Evolutionary conservation across 495 filamentous ascomycete species (phyloP), one percentile per base, ranked within the genome.

Genomic region (Talaromyces nanjingensis): DNA sequence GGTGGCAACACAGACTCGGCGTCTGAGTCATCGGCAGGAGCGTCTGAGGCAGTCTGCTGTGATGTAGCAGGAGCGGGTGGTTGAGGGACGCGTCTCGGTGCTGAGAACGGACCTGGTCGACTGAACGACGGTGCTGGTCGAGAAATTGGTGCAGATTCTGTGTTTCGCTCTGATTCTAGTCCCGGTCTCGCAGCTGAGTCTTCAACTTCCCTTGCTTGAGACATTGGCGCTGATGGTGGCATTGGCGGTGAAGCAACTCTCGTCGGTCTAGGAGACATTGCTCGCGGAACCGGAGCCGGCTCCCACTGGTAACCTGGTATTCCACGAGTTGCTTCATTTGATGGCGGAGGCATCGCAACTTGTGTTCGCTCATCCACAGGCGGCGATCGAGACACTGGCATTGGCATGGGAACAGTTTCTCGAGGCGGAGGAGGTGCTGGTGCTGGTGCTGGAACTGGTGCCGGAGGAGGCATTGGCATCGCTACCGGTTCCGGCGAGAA

Each of bases 1-100:
- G 72, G 70, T 5, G 74, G 73, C 3, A 68, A 66, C n/a, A 18
- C 54, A 18, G 34, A 34, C 24, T 59, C 56, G 4, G 56, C 14
- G 5, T 59, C 56, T 20, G 56, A 33, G 0, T n/a, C 31, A 20
- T 59, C 27, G 18, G 56, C 27, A 7, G 27, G 12, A 37, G 29
- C 14, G 11, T 34, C n/a, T 16, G 12, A 22, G 16, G 6, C 24
- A 3, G 7, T 31, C 1, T 33, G 27, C 4, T 37, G 56, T 37
- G 56, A 1, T 55, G 7, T 1, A 29, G 20, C 22, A 29, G 52
- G 2, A 27, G 52, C 24, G 3, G 56, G 56, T 8, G 56, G 14
- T 20, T 12, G n/a, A 37, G 56, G 16, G 12, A 14, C 31, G 1
- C 14, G 14, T 37, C 56, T 9, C 4, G 24, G 12, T 33, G 31